Percentiles rank a stretch among this genome's conserved stretches.
Evolutionary conservation across 306 rosid genomes (phyloP).

Genomic region (Sicyos edulis): DNA sequence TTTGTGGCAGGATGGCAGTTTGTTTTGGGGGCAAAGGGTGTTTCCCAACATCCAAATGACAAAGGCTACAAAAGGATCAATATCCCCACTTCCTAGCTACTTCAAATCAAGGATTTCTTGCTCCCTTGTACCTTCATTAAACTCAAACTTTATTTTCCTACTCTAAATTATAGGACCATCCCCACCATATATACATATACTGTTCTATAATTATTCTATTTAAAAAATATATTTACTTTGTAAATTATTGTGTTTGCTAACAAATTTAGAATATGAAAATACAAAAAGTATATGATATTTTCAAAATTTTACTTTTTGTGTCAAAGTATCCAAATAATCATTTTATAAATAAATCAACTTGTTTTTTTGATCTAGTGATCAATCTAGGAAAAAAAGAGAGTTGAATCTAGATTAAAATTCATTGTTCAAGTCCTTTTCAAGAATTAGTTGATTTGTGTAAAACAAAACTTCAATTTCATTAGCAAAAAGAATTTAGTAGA

Average conservation of each 20-base stretch:
- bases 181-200: neutral
- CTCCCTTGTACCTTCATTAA: conserved; percentile 25
- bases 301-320: neutral
- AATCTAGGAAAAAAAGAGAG: neutral
- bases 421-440: neutral
- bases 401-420: neutral
- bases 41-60: conserved; percentile 28
- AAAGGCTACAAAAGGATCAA: conserved; percentile 26
- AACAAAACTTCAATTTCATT: too few relatives aligned
- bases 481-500: too few relatives aligned
- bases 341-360: neutral
- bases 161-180: neutral
- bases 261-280: neutral
- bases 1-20: conserved; percentile 32
- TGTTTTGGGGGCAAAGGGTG: conserved; percentile 37
- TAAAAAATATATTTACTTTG: too few relatives aligned
- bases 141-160: neutral
- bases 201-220: neutral
- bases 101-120: conserved; percentile 40
- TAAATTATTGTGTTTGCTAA: neutral
- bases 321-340: neutral
- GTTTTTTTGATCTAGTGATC: neutral
- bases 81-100: conserved; percentile 26
- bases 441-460: too few relatives aligned
- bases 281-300: neutral